A percentile compares a stretch with the other conserved stretches of the same genome.
These are phyloP conservation scores for Bipolaris victoriae DNA, from an alignment of 2,329 filamentous ascomycete species.

Conservation along the genomic window DNA sequence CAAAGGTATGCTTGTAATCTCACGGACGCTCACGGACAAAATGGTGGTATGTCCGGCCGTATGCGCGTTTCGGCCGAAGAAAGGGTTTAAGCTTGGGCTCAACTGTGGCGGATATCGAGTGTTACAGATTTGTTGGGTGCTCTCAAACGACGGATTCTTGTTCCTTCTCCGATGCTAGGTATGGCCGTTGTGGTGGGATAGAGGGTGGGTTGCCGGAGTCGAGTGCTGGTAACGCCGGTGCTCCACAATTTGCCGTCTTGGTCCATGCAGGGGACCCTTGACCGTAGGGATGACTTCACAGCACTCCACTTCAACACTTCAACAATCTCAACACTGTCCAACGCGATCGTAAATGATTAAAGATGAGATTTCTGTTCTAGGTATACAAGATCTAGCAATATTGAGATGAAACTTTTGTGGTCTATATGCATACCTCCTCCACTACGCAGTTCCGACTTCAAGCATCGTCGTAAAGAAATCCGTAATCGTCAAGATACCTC, in stretches of 20 bases:
- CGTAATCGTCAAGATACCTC: conserved; percentile 56
- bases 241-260: conserved; percentile 1
- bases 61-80: not conserved
- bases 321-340: not conserved
- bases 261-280: conserved; percentile 9
- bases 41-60: not conserved
- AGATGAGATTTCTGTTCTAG: not conserved
- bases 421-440: not conserved
- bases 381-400: too few relatives aligned
- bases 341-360: not conserved
- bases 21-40: not conserved
- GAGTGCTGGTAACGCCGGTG: not conserved
- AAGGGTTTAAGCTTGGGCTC: not conserved
- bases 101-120: not conserved
- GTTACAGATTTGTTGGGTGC: not conserved
- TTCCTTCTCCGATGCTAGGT: not conserved
- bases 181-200: conserved; percentile 1
- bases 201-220: conserved; percentile 8
- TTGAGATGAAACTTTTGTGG: not conserved
- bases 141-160: not conserved
- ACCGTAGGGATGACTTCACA: not conserved
- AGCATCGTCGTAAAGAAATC: conserved; percentile 26
- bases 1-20: not conserved
- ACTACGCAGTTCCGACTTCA: not conserved
- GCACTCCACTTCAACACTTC: not conserved